These are phyloP conservation scores for Tylopilus sp. DNA, from an alignment of 1,284 basidiomycete species.

Conservation along the genomic window DNA sequence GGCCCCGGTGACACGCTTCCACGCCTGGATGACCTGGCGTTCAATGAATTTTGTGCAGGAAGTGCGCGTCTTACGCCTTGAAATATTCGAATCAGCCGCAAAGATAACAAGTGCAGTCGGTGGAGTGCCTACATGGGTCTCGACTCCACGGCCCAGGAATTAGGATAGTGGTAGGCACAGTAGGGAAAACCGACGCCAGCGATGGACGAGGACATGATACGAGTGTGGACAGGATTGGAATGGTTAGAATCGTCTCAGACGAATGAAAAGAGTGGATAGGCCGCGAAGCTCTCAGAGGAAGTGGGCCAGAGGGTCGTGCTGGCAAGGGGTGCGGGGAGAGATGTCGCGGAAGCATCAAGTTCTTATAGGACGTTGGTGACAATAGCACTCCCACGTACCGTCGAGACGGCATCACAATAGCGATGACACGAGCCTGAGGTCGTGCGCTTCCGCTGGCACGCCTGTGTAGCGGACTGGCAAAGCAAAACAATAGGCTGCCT, in stretches of 20 bases:
- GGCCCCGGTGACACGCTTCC: conserved; percentile 55
- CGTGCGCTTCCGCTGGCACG: background rate
- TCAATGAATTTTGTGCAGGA: conserved; percentile 49
- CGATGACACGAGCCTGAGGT: background rate
- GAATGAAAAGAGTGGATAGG: conserved; percentile 27
- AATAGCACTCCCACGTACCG: conserved; percentile 13
- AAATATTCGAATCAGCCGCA: background rate
- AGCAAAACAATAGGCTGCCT: background rate
- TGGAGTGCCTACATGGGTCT: conserved; percentile 23
- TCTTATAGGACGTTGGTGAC: conserved; percentile 19
- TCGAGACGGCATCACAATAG: background rate
- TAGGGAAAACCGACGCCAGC: conserved; percentile 4
- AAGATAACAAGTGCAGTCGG: background rate
- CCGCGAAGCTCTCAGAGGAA: conserved; percentile 23
- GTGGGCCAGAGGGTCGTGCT: conserved; percentile 5
- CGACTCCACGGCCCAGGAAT: conserved; percentile 26
- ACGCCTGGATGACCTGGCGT: conserved; percentile 52
- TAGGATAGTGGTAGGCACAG: conserved; percentile 15
- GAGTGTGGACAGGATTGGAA: background rate
- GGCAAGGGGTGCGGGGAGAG: conserved; percentile 3
- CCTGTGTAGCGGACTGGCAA: background rate
- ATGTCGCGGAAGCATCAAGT: background rate
- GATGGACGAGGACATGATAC: conserved; percentile 14
- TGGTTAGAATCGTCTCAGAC: conserved; percentile 26
- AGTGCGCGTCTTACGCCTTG: conserved; percentile 21